Base-by-base conservation (phyloP, 2,329 filamentous ascomycete genomes). In the Macrophomina pseudophaseolina region DNA sequence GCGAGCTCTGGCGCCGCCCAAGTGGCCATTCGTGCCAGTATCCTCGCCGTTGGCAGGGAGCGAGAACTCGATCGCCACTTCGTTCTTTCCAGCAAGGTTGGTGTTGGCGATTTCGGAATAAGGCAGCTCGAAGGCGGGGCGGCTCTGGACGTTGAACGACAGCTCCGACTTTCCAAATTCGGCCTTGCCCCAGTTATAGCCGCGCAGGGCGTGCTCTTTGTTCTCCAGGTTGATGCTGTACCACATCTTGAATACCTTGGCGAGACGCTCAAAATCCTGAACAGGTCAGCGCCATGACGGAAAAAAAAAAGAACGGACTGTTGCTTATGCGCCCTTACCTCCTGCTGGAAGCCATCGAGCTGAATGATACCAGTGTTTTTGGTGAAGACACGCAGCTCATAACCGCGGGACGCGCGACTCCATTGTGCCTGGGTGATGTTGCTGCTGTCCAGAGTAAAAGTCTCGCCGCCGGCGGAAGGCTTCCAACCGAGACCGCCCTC, bases 161-260 rank as follows among this genome's bases (percentile, higher is more conserved):
- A 99, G 87, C 82, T 99, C 95, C 65, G 93, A 91, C 81, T 98
- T 97, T 69, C 91, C 90, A 77, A 99, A 97, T 74, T 99, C 95
- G 70, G 93, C 92, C 81, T 98, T 99, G 74, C 95, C 95, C 96
- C 95, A 99, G 79, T 99, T 99, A 95, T 95, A 99, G 66, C 95
- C 95, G 72, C 95, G 89, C 67, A 99, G 84, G 30, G 95, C 93
- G 79, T 98, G 95, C 80, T 99, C 95, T 79, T 92, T 93, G 78
- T 88, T 92, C 78, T 98, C 94, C 67, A 99, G 86, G 74, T 90
- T 93, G 74, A 95, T 91, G 81, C 93, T 95, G 81, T 98, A 99
- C 92, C 94, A 98, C 75, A 94, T 92, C 83, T 97, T 98, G 86
- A 99, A 97, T 72, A 95, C 88, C 79, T 97, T 97, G 81, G 84